Evolutionary conservation across 257 asterid species (phyloP), one percentile per base, ranked within the genome.

Genomic region (Hygrophila difformis): DNA sequence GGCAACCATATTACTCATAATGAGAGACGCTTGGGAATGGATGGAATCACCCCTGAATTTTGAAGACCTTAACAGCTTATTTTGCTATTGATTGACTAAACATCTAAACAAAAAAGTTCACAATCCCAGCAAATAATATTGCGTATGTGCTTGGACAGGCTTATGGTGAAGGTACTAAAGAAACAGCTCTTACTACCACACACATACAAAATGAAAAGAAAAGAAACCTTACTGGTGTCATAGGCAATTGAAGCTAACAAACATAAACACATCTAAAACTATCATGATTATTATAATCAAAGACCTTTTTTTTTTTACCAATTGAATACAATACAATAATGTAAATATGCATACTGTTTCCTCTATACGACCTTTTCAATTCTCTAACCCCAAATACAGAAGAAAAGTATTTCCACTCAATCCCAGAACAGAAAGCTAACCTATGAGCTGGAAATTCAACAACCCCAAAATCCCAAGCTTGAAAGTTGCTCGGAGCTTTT

Each of bases 361-460:
- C 22, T 15, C n/a, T 44, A 24, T 18, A 8, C 31, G 10, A 13
- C 13, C 13, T 21, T 45, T 33, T 19, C 31, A 51, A 26, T 36
- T 18, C 7, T 49, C 53, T 23, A 22, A 45, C 40, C 47, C 39
- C 12, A 8, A 24, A 23, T 18, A 18, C 45, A 46, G 31, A 17
- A 21, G 11, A 5, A 7, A 43, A 45, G 15, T 15, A 42, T 14
- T 1, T 26, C 20, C 1, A 52, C 17, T 13, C 11, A 40, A 46
- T 10, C 26, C 23, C 39, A 11, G 23, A 47, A 47, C 2, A 12
- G 16, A 12, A 46, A 56, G 47, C 56, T 28, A 47, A 48, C 55
- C 63, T 57, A 39, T 11, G n/a, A 53, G 31, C 3, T 28, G 26
- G 40, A 53, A 40, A 40, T 39, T 13, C 38, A 34, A 6, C 10